phyloP scores from a whole-genome alignment of 2,329 filamentous ascomycete species.

The Xylaria sp. region DNA sequence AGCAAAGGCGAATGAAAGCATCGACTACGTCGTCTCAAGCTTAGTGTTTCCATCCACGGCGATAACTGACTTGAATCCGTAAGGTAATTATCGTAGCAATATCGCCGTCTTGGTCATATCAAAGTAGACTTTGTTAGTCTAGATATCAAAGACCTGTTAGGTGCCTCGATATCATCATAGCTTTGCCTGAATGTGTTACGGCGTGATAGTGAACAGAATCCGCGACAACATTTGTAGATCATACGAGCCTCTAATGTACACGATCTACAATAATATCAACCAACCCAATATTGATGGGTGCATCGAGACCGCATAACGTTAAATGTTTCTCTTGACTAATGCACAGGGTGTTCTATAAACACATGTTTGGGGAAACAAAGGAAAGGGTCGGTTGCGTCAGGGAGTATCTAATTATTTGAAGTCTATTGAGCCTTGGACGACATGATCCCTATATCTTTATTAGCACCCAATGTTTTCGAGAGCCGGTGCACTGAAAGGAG shows the following conservation, averaged over 20 bases:
- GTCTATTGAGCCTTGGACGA: slow-evolving; percentile 72
- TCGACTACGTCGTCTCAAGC: neutral
- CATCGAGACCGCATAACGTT: slow-evolving; percentile 28
- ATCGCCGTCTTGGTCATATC: neutral
- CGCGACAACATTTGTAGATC: neutral
- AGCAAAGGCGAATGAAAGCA: slow-evolving; percentile 9
- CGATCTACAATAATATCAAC: slow-evolving; percentile 4
- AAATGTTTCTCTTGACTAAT: slow-evolving; percentile 62
- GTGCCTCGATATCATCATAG: too few species aligned
- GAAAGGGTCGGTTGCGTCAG: slow-evolving; percentile 56
- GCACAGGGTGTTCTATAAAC: slow-evolving; percentile 70
- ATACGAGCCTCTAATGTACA: slow-evolving; percentile 14
- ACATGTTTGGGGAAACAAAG: slow-evolving; percentile 63
- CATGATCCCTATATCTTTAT: slow-evolving; percentile 65
- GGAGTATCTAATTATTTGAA: slow-evolving; percentile 49
- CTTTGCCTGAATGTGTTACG: neutral
- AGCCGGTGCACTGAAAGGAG: too few species aligned
- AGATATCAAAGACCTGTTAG: neutral
- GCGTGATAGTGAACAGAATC: neutral
- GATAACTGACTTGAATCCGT: neutral
- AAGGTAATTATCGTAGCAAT: neutral
- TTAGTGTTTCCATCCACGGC: neutral
- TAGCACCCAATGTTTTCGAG: slow-evolving; percentile 47
- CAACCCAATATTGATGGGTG: neutral
- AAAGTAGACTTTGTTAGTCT: neutral